Evolutionary conservation across 1,284 basidiomycete genomes (phyloP).

Genomic region (Irpex sp.): DNA sequence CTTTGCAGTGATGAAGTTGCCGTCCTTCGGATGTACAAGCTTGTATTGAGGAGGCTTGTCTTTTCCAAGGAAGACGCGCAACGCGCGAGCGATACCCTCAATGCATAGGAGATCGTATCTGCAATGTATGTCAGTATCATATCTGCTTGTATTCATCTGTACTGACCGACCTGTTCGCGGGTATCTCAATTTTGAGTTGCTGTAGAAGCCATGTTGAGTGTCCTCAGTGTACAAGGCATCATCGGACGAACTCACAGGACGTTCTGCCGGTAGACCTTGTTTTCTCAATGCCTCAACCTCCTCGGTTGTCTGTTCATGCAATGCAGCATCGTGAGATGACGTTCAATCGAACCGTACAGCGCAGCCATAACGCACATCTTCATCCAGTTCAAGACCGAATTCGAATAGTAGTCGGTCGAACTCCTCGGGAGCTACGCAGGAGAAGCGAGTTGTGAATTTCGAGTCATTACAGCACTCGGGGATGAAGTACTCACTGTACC

Average conservation of each 20-base stretch:
- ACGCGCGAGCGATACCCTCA: slow-evolving; percentile 90
- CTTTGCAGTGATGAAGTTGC: slow-evolving; percentile 62
- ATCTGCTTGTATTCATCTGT: not conserved
- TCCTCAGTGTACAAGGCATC: not conserved
- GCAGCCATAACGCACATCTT: slow-evolving; percentile 70
- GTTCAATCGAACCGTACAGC: not conserved
- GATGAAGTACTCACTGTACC: slow-evolving; percentile 64
- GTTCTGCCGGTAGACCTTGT: slow-evolving; percentile 78
- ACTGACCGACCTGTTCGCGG: slow-evolving; percentile 78
- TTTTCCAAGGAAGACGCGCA: slow-evolving; percentile 84
- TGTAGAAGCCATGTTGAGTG: slow-evolving; percentile 28
- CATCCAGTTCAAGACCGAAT: slow-evolving; percentile 96
- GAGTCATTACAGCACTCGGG: not conserved
- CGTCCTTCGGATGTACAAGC: slow-evolving; percentile 62
- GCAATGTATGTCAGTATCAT: slow-evolving; percentile 8
- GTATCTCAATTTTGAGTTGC: slow-evolving; percentile 98
- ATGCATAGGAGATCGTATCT: slow-evolving; percentile 98
- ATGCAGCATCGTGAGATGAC: slow-evolving; percentile 1
- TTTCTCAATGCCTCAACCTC: slow-evolving; percentile 81
- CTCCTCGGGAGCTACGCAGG: slow-evolving; percentile 74
- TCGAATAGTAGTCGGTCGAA: slow-evolving; percentile 97
- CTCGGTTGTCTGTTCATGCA: slow-evolving; percentile 70
- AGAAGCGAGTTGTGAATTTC: slow-evolving; percentile 6
- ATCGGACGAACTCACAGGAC: slow-evolving; percentile 54
- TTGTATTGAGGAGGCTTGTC: slow-evolving; percentile 71